Percentiles rank a stretch among this genome's conserved stretches.
Conservation (phyloP, 768 basidiomycete genomes). For the Hydnum rufescens region DNA sequence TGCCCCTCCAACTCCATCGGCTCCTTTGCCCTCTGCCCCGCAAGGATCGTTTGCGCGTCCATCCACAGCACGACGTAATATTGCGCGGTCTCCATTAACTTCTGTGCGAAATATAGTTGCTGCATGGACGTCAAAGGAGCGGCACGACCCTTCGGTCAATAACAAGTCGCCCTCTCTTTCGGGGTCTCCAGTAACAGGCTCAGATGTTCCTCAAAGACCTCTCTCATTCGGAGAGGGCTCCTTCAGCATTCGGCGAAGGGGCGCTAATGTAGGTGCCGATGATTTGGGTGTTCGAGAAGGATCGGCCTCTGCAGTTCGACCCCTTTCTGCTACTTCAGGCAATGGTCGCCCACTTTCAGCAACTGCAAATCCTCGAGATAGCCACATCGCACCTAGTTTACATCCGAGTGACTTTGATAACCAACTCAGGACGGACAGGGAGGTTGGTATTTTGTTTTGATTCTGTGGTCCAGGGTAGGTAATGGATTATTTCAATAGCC, state of each 20-base stretch:
- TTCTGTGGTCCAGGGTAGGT: neutral
- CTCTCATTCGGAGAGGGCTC: neutral
- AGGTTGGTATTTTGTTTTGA: constrained; percentile 24
- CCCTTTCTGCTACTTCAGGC: neutral
- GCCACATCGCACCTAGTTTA: constrained; percentile 3
- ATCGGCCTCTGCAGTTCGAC: neutral
- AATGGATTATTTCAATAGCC: constrained; percentile 32
- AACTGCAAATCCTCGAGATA: neutral
- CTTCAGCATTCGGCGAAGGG: neutral
- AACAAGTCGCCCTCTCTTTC: neutral
- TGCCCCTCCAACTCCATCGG: constrained; percentile 1
- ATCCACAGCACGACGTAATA: neutral
- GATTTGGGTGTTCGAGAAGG: neutral
- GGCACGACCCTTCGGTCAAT: neutral
- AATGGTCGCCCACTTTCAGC: neutral
- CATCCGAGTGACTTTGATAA: neutral
- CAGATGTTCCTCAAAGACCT: neutral
- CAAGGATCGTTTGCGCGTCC: neutral
- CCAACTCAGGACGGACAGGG: constrained; percentile 4
- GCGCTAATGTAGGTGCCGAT: neutral
- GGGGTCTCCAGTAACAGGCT: neutral
- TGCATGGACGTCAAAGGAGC: neutral
- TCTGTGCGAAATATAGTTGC: constrained; percentile 1
- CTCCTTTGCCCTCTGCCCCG: neutral
- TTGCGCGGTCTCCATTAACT: neutral